Evolutionary conservation across 2,329 filamentous ascomycete species (phyloP).

Genomic region (Graphium sp.): DNA sequence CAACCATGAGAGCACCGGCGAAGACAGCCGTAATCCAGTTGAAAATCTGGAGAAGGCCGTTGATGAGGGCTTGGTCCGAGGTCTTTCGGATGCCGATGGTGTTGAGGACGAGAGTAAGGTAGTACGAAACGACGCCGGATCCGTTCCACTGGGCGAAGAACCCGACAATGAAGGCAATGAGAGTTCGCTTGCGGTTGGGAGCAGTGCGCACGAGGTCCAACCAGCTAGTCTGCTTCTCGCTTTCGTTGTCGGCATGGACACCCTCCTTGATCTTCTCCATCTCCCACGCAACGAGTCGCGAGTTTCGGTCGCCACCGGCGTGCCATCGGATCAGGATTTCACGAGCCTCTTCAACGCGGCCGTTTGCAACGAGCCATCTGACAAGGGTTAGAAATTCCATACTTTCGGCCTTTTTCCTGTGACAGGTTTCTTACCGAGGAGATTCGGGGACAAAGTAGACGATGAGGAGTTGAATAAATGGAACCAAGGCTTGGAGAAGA

Average conservation of each 20-base stretch:
- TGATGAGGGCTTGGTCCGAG: slow-evolving; percentile 12
- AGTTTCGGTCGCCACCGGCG: slow-evolving; percentile 19
- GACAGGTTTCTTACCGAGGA: too few species aligned
- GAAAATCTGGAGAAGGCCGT: slow-evolving; percentile 19
- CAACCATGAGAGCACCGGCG: slow-evolving; percentile 16
- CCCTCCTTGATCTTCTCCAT: slow-evolving; percentile 21
- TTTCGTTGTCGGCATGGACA: slow-evolving; percentile 14
- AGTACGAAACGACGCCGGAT: slow-evolving; percentile 16
- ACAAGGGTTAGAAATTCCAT: slow-evolving; percentile 14
- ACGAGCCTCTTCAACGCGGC: slow-evolving; percentile 16
- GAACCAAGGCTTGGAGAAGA: slow-evolving; percentile 8
- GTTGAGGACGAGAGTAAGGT: slow-evolving; percentile 20
- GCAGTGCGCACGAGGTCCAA: slow-evolving; percentile 16
- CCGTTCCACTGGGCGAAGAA: slow-evolving; percentile 14
- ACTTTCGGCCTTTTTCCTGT: too few species aligned
- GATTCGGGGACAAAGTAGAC: slow-evolving; percentile 18
- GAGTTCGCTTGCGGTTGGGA: slow-evolving; percentile 11
- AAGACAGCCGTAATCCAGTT: slow-evolving; percentile 22
- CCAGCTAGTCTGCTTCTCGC: not conserved
- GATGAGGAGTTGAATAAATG: slow-evolving; percentile 8
- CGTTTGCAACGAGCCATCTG: slow-evolving; percentile 15
- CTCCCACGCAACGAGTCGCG: slow-evolving; percentile 21
- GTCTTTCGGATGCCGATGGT: slow-evolving; percentile 20
- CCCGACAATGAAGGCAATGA: slow-evolving; percentile 9
- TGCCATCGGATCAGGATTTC: slow-evolving; percentile 21